phyloP scores from a whole-genome alignment of 805 yeast species.

The Jamesozyma gamospora region DNA sequence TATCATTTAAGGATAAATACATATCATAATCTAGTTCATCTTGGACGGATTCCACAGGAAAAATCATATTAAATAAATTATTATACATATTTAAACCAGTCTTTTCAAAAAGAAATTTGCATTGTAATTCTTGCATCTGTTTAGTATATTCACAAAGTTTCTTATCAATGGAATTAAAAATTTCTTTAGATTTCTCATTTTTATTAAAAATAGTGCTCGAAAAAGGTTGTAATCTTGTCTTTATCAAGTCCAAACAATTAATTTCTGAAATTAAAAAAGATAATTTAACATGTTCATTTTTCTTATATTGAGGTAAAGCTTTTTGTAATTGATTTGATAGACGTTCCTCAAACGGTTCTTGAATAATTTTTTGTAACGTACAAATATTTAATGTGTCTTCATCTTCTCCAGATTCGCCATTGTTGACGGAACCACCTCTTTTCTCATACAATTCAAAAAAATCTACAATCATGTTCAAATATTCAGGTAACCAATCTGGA shows the following conservation, averaged over 20 bases:
- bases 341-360: constrained; percentile 29
- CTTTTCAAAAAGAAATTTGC: constrained; percentile 37
- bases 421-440: constrained; percentile 17
- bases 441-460: constrained; percentile 47
- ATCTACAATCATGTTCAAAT: constrained; percentile 38
- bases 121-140: constrained; percentile 37
- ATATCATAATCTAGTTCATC: constrained; percentile 51
- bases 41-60: constrained; percentile 41
- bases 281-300: constrained; percentile 17
- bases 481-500: constrained; percentile 76
- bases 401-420: constrained; percentile 14
- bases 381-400: constrained; percentile 30
- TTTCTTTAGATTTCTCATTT: constrained; percentile 20
- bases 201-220: constrained; percentile 24
- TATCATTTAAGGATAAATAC: constrained; percentile 57
- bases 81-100: constrained; percentile 50
- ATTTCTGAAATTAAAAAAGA: constrained; percentile 35
- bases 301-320: constrained; percentile 25
- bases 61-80: constrained; percentile 63
- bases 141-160: constrained; percentile 24
- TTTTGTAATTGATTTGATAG: constrained; percentile 21
- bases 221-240: constrained; percentile 39
- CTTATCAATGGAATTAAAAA: constrained; percentile 21
- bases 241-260: constrained; percentile 54
- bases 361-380: constrained; percentile 36